phyloP scores from a whole-genome alignment of 75 land plant species.

The Picea glauca region DNA sequence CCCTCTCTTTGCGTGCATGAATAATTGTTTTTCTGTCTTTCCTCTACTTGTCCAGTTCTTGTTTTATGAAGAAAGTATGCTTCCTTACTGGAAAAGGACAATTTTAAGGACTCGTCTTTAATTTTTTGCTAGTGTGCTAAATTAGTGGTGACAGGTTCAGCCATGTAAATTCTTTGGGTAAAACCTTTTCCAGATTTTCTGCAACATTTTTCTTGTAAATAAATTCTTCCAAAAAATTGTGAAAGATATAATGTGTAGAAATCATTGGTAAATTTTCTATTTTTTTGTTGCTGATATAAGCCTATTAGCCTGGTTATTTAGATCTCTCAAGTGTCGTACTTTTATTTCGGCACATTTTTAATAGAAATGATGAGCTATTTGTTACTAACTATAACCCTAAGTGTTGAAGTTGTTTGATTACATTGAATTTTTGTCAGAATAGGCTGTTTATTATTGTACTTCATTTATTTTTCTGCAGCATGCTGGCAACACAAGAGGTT shows the following conservation, averaged over 20 bases:
- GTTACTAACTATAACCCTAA: background rate
- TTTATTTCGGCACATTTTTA: background rate
- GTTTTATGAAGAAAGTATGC: background rate
- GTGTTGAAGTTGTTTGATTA: slow-evolving; percentile 1
- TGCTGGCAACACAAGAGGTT: background rate
- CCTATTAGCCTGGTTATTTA: background rate
- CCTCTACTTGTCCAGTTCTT: background rate
- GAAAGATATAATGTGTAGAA: background rate
- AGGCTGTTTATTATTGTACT: background rate
- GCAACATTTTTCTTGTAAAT: background rate
- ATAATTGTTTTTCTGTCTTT: too few relatives aligned
- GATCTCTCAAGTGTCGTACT: background rate
- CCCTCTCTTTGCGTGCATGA: too few relatives aligned
- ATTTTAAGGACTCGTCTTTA: background rate
- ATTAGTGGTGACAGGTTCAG: background rate
- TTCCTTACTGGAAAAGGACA: background rate
- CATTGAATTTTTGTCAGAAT: background rate
- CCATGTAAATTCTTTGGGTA: background rate
- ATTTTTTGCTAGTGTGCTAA: background rate
- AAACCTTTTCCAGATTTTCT: background rate
- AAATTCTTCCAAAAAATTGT: background rate
- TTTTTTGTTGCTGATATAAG: background rate
- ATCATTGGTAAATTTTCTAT: background rate
- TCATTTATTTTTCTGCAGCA: slow-evolving; percentile 1
- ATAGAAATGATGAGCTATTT: background rate